phyloP scores from a whole-genome alignment of 306 rosid genomes.

The Vachellia pachyceras region DNA sequence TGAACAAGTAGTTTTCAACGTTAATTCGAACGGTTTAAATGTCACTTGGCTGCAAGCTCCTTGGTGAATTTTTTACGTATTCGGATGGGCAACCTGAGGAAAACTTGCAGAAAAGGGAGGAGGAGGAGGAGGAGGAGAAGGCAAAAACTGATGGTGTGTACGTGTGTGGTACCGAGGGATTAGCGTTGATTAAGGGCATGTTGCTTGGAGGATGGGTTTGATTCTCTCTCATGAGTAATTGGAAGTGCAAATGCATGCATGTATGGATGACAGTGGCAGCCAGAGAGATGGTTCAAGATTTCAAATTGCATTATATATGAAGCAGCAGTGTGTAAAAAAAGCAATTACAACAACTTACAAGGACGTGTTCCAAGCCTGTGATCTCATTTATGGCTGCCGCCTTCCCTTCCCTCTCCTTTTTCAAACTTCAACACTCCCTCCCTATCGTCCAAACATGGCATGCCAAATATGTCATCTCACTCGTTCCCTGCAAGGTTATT shows the following conservation, averaged over 20 bases:
- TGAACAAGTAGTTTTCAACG: too few species aligned
- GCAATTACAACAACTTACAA: conserved; percentile 26
- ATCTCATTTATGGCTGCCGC: conserved; percentile 49
- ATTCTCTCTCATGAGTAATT: conserved; percentile 35
- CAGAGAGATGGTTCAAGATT: conserved; percentile 20
- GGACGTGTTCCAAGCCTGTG: conserved; percentile 43
- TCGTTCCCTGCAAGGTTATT: too few species aligned
- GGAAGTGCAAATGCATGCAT: conserved; percentile 41
- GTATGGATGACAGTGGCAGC: conserved; percentile 37
- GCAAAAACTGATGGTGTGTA: too few species aligned
- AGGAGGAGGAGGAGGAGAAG: too few species aligned
- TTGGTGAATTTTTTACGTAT: too few species aligned
- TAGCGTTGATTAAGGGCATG: background rate
- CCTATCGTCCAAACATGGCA: too few species aligned
- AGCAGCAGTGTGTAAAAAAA: too few species aligned
- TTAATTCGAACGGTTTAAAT: too few species aligned
- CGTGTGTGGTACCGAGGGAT: background rate
- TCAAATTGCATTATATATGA: background rate
- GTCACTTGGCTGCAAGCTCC: too few species aligned
- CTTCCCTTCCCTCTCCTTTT: conserved; percentile 29
- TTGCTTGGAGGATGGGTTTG: background rate
- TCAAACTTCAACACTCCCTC: background rate
- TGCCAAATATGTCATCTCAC: too few species aligned
- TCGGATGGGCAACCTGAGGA: too few species aligned
- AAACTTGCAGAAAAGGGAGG: too few species aligned